Conservation (phyloP, 2,329 filamentous ascomycete species). For the Pseudophaeomoniella oleicola region DNA sequence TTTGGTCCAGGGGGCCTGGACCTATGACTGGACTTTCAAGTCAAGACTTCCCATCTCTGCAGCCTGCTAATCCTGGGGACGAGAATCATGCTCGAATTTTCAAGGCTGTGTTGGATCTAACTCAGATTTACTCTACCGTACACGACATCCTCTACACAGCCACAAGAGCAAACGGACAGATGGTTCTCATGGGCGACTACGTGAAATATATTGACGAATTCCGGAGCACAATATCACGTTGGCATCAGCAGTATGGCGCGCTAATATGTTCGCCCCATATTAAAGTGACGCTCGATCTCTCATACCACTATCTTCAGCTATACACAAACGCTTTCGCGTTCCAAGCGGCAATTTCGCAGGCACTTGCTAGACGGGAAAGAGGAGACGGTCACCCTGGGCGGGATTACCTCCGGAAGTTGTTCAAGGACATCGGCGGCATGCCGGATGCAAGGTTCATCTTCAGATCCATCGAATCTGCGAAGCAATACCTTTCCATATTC, state of each 20-base stretch:
- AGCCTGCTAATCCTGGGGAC: constrained; percentile 41
- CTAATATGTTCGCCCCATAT: constrained; percentile 51
- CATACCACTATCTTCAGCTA: constrained; percentile 57
- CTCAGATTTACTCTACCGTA: constrained; percentile 58
- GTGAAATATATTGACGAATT: constrained; percentile 66
- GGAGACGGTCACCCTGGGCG: constrained; percentile 14
- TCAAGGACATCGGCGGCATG: constrained; percentile 41
- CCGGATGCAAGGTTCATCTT: constrained; percentile 54
- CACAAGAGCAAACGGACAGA: constrained; percentile 52
- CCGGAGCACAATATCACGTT: constrained; percentile 50
- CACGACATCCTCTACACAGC: constrained; percentile 62
- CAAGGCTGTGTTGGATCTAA: constrained; percentile 56
- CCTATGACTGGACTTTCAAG: constrained; percentile 50
- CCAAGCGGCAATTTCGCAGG: constrained; percentile 50
- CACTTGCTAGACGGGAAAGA: constrained; percentile 20
- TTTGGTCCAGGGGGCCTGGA: constrained; percentile 59
- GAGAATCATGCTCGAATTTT: constrained; percentile 57
- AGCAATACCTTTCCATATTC: constrained; percentile 44
- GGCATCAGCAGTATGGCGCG: constrained; percentile 57
- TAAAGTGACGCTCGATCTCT: constrained; percentile 53
- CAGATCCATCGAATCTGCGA: constrained; percentile 50
- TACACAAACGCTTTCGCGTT: constrained; percentile 67
- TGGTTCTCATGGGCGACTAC: constrained; percentile 57
- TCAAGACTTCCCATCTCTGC: constrained; percentile 53
- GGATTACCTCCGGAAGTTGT: constrained; percentile 25